Evolutionary conservation across 2,329 filamentous ascomycete species (phyloP).

Genomic region (Huntiella abstrusa): DNA sequence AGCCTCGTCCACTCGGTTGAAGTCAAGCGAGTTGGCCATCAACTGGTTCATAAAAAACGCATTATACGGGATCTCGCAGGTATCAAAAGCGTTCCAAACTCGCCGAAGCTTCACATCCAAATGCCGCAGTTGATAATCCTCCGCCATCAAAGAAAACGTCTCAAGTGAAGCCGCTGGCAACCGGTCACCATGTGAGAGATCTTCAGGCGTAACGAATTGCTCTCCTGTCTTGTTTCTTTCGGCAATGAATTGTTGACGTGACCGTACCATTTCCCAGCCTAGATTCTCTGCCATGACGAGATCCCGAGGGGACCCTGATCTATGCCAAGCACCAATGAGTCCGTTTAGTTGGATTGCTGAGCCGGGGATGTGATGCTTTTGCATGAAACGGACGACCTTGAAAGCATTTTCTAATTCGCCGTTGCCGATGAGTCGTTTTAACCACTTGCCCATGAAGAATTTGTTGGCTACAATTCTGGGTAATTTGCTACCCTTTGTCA

Average conservation of each 20-base stretch:
- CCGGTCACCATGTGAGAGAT: slow-evolving; percentile 9
- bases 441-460: slow-evolving; percentile 76
- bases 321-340: slow-evolving; percentile 59
- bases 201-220: not conserved
- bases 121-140: slow-evolving; percentile 48
- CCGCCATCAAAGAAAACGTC: slow-evolving; percentile 57
- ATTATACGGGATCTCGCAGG: slow-evolving; percentile 47
- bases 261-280: slow-evolving; percentile 59
- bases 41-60: slow-evolving; percentile 66
- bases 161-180: slow-evolving; percentile 49
- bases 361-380: slow-evolving; percentile 44
- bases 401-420: slow-evolving; percentile 52
- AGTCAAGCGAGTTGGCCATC: slow-evolving; percentile 45
- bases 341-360: slow-evolving; percentile 65
- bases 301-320: slow-evolving; percentile 35
- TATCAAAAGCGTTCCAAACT: slow-evolving; percentile 42
- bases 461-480: slow-evolving; percentile 43
- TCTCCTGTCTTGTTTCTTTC: slow-evolving; percentile 18
- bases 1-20: slow-evolving; percentile 34
- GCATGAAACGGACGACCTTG: slow-evolving; percentile 59
- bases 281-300: slow-evolving; percentile 45
- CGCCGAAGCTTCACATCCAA: slow-evolving; percentile 37
- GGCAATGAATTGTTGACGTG: slow-evolving; percentile 45
- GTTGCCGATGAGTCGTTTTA: slow-evolving; percentile 62
- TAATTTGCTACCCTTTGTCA: slow-evolving; percentile 23